Conservation (phyloP, 371 early-diverging fungal species). For the Apophysomyces elegans region DNA sequence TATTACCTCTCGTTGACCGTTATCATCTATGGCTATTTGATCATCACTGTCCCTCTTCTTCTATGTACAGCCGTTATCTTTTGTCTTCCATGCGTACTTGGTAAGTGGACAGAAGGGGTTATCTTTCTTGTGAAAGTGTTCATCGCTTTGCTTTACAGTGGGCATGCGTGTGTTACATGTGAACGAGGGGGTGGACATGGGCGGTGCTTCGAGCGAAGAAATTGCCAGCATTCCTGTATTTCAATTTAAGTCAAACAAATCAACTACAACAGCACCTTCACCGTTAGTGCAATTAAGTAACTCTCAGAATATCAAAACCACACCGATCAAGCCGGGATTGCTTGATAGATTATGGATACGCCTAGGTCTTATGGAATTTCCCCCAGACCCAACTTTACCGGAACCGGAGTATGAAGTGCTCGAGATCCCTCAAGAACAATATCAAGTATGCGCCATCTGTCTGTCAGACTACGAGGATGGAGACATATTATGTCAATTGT, state of each 20-base stretch:
- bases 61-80: slow-evolving; percentile 66
- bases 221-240: slow-evolving; percentile 60
- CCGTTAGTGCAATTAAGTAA: slow-evolving; percentile 2
- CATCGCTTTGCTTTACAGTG: slow-evolving; percentile 27
- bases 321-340: slow-evolving; percentile 23
- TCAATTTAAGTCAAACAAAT: slow-evolving; percentile 36
- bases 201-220: slow-evolving; percentile 64
- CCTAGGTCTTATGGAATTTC: slow-evolving; percentile 30
- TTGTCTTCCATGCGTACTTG: slow-evolving; percentile 68
- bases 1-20: slow-evolving; percentile 62
- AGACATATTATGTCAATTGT: slow-evolving; percentile 61
- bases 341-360: slow-evolving; percentile 36
- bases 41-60: slow-evolving; percentile 67
- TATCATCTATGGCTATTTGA: slow-evolving; percentile 70
- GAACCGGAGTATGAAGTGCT: slow-evolving; percentile 33
- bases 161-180: slow-evolving; percentile 66
- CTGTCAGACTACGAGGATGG: slow-evolving; percentile 67
- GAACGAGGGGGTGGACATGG: slow-evolving; percentile 59
- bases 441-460: slow-evolving; percentile 68
- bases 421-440: slow-evolving; percentile 48
- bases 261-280: background rate
- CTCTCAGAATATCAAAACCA: slow-evolving; percentile 17
- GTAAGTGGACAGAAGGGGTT: slow-evolving; percentile 20
- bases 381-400: slow-evolving; percentile 12
- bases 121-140: background rate